Conservation (phyloP, 306 rosid genomes). For the Datisca glomerata region DNA sequence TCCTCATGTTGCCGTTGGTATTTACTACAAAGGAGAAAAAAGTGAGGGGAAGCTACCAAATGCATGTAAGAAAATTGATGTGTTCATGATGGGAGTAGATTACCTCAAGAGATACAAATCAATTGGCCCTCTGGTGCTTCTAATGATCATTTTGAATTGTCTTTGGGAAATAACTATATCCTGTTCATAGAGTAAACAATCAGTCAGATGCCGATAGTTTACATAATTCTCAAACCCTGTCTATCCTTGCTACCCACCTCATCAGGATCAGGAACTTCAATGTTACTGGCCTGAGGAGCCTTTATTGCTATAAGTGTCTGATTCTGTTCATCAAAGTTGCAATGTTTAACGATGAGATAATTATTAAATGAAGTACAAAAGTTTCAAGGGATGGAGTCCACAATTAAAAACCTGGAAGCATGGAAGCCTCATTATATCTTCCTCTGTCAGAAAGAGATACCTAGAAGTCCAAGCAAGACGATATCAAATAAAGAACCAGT, state of each 20-base stretch:
- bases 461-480: slow-evolving; percentile 25
- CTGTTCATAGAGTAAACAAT: slow-evolving; percentile 29
- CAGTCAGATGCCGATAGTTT: slow-evolving; percentile 12
- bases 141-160: slow-evolving; percentile 53
- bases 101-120: slow-evolving; percentile 65
- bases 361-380: slow-evolving; percentile 2
- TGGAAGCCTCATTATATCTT: slow-evolving; percentile 51
- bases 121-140: slow-evolving; percentile 73
- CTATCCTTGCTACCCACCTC: slow-evolving; percentile 39
- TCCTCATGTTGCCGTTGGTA: too few species aligned
- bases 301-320: slow-evolving; percentile 60
- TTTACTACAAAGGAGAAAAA: too few species aligned
- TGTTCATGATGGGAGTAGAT: slow-evolving; percentile 9
- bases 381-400: slow-evolving; percentile 2
- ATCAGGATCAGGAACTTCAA: slow-evolving; percentile 85
- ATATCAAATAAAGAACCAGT: slow-evolving; percentile 8
- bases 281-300: slow-evolving; percentile 64
- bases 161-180: slow-evolving; percentile 44
- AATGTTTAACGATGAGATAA: slow-evolving; percentile 18
- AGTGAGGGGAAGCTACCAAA: background rate
- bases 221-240: slow-evolving; percentile 17
- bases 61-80: slow-evolving; percentile 7
- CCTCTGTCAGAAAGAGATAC: slow-evolving; percentile 45
- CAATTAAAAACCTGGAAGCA: slow-evolving; percentile 54
- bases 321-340: slow-evolving; percentile 30